Percentiles rank a stretch among this genome's conserved stretches.
These are phyloP conservation scores for Crithidia expoeki DNA, from an alignment of 208 protist genomes.

Conservation along the genomic window DNA sequence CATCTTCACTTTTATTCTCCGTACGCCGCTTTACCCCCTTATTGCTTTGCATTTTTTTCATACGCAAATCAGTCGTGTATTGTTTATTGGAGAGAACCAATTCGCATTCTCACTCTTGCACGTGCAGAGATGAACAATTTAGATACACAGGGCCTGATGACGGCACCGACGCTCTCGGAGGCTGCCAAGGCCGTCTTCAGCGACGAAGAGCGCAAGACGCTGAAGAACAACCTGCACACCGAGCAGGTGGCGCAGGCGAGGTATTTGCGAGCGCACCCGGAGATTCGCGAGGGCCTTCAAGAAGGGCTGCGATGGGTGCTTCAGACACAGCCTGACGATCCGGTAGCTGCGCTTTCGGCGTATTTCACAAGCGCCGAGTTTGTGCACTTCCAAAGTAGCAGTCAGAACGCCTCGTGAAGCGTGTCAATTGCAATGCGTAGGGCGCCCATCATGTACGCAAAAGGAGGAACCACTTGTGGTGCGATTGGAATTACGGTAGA, in stretches of 20 bases:
- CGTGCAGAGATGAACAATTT: conserved; percentile 13
- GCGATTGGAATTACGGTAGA: too few species aligned
- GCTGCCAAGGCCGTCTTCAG: conserved; percentile 68
- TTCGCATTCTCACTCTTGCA: too few species aligned
- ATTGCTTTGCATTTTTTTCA: too few species aligned
- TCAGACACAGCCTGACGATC: conserved; percentile 60
- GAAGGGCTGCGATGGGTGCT: conserved; percentile 58
- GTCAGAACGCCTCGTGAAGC: too few species aligned
- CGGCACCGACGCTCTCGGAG: conserved; percentile 55
- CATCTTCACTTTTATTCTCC: too few species aligned
- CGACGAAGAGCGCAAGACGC: conserved; percentile 53
- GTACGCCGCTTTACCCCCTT: too few species aligned
- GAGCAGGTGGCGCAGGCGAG: conserved; percentile 78
- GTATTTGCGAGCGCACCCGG: conserved; percentile 82
- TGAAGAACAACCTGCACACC: conserved; percentile 62
- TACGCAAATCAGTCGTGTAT: too few species aligned
- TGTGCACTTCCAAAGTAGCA: conserved; percentile 3
- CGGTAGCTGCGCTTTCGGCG: conserved; percentile 54
- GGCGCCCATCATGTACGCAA: neutral
- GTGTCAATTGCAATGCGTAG: too few species aligned
- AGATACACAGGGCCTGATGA: conserved; percentile 14
- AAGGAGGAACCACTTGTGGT: neutral
- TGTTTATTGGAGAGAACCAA: too few species aligned
- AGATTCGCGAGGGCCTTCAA: conserved; percentile 70
- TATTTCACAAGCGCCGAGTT: conserved; percentile 52